A percentile compares a stretch with the other conserved stretches of the same genome.
These are phyloP conservation scores for Adansonia rubrostipa DNA, from an alignment of 441 rosid genomes.

Conservation along the genomic window DNA sequence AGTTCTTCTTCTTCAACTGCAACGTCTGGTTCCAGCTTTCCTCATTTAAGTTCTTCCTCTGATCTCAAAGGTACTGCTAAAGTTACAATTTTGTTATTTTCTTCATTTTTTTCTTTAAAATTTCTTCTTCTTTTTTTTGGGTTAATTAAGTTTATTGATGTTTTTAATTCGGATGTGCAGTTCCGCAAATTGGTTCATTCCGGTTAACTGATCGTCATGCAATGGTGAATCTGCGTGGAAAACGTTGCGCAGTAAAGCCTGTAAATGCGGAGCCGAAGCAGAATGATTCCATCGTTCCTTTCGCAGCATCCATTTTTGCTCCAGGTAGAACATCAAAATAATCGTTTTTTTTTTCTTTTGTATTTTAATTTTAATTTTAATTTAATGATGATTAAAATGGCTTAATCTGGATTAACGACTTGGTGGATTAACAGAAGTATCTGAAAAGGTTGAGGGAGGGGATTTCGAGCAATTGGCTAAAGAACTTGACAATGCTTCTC, in stretches of 20 bases:
- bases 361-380: background rate
- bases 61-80: conserved; percentile 56
- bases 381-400: background rate
- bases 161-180: conserved; percentile 39
- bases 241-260: conserved; percentile 51
- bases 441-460: conserved; percentile 53
- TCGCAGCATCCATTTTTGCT: conserved; percentile 61
- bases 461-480: conserved; percentile 62
- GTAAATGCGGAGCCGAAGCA: conserved; percentile 66
- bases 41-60: conserved; percentile 36
- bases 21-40: conserved; percentile 41
- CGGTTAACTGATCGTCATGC: conserved; percentile 48
- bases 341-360: no score
- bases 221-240: conserved; percentile 44
- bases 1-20: conserved; percentile 56
- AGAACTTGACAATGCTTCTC: conserved; percentile 68
- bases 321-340: conserved; percentile 40
- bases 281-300: conserved; percentile 53
- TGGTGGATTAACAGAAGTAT: conserved; percentile 47
- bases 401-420: background rate
- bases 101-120: background rate
- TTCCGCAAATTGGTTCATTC: conserved; percentile 57
- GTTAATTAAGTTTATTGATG: conserved; percentile 4
- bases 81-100: background rate
- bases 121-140: background rate